A percentile compares a stretch with the other conserved stretches of the same genome.
phyloP scores from a whole-genome alignment of 306 rosid genomes.

The Inga leiocalycina region DNA sequence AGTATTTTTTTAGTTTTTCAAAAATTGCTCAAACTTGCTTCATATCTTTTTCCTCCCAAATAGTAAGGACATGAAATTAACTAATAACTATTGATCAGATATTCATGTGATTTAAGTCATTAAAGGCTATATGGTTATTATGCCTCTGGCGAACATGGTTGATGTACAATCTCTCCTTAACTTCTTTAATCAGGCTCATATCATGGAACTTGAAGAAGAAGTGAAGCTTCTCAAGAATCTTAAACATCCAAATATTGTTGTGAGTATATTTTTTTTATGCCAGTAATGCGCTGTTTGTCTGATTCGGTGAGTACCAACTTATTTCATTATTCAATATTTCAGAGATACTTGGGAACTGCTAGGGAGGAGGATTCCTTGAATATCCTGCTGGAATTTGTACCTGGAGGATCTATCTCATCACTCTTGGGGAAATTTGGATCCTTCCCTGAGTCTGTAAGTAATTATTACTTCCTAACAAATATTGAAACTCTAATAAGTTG shows the following conservation, averaged over 20 bases:
- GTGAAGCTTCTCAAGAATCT: slow-evolving; percentile 89
- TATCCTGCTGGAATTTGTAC: slow-evolving; percentile 89
- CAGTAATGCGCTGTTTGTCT: slow-evolving; percentile 13
- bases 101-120: slow-evolving; percentile 4
- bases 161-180: slow-evolving; percentile 13
- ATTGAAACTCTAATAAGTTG: background rate
- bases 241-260: slow-evolving; percentile 90
- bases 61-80: background rate
- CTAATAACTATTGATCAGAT: slow-evolving; percentile 1
- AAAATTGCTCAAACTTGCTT: slow-evolving; percentile 12
- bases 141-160: slow-evolving; percentile 31
- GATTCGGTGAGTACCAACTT: background rate
- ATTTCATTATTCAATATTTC: background rate
- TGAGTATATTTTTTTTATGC: slow-evolving; percentile 44
- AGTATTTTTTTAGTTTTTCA: background rate
- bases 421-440: slow-evolving; percentile 91
- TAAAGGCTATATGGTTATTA: background rate
- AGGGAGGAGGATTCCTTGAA: slow-evolving; percentile 86
- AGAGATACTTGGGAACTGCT: slow-evolving; percentile 93
- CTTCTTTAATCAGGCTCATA: slow-evolving; percentile 63
- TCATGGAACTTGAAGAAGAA: slow-evolving; percentile 90
- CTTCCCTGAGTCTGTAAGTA: slow-evolving; percentile 90
- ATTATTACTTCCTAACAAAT: slow-evolving; percentile 13
- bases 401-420: slow-evolving; percentile 93
- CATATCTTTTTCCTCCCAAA: background rate